Percentiles rank a stretch among this genome's conserved stretches.
phyloP scores from a whole-genome alignment of 1,284 basidiomycete genomes.

The Waitea zeae region DNA sequence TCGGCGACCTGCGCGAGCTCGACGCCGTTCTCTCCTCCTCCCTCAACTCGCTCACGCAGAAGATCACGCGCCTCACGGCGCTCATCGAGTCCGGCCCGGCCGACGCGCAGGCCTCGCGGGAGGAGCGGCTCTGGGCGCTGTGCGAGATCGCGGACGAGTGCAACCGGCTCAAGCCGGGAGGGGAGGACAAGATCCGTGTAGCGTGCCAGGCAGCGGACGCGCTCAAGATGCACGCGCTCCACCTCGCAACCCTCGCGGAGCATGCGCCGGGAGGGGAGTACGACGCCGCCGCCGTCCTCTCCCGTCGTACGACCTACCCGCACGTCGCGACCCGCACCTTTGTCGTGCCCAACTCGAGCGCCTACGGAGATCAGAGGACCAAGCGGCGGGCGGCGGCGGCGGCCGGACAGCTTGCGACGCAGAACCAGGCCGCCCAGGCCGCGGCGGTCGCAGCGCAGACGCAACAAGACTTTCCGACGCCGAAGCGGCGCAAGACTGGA shows the following conservation, averaged over 20 bases:
- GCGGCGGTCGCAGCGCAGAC: not conserved
- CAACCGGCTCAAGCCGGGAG: slow-evolving; percentile 79
- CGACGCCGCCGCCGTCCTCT: slow-evolving; percentile 37
- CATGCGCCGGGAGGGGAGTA: slow-evolving; percentile 44
- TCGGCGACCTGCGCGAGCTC: slow-evolving; percentile 92
- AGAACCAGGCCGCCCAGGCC: not conserved
- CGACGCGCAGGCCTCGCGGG: slow-evolving; percentile 40
- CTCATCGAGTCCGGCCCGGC: slow-evolving; percentile 55
- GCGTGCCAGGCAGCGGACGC: slow-evolving; percentile 90
- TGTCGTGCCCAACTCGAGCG: too few species aligned
- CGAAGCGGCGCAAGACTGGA: not conserved
- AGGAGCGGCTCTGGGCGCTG: slow-evolving; percentile 75
- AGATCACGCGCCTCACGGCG: slow-evolving; percentile 56
- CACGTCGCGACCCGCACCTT: slow-evolving; percentile 50
- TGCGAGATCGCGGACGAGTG: slow-evolving; percentile 92
- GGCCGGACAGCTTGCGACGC: not conserved
- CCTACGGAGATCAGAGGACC: slow-evolving; percentile 19
- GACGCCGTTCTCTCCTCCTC: slow-evolving; percentile 92
- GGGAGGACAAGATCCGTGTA: slow-evolving; percentile 98
- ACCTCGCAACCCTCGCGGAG: slow-evolving; percentile 51
- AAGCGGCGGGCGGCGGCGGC: too few species aligned
- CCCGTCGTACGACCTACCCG: slow-evolving; percentile 52
- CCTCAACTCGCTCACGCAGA: slow-evolving; percentile 60
- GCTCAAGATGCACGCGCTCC: slow-evolving; percentile 53
- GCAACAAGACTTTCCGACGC: not conserved